Conservation (phyloP, 352 stramenopile genomes). For the Phytophthora chlamydospora region DNA sequence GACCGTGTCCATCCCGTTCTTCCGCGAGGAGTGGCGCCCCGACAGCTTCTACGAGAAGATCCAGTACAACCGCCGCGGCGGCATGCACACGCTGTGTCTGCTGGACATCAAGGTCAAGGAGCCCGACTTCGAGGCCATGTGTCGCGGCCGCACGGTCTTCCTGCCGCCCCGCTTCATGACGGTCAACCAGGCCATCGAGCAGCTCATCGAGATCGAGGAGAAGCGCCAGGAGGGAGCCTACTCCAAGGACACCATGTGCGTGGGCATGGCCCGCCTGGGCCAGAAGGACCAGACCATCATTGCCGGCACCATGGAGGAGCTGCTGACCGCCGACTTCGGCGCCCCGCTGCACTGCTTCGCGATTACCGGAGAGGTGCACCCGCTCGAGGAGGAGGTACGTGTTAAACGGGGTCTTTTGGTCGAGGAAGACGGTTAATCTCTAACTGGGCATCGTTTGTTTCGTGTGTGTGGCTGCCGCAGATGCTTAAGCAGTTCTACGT, state of each 20-base stretch:
- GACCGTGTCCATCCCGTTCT: slow-evolving; percentile 98
- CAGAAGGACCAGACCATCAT: slow-evolving; percentile 94
- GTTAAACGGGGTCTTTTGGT: not conserved
- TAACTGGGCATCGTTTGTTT: slow-evolving; percentile 6
- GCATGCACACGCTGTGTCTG: slow-evolving; percentile 98
- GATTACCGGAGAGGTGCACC: slow-evolving; percentile 95
- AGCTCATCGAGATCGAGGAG: slow-evolving; percentile 96
- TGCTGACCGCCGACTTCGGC: slow-evolving; percentile 95
- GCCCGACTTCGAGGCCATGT: slow-evolving; percentile 98
- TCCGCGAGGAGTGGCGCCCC: slow-evolving; percentile 95
- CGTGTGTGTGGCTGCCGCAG: slow-evolving; percentile 20
- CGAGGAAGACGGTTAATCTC: not conserved
- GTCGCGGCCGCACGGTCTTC: slow-evolving; percentile 91
- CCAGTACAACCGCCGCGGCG: slow-evolving; percentile 94
- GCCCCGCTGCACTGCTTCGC: slow-evolving; percentile 96
- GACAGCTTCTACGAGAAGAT: slow-evolving; percentile 99
- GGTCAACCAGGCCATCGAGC: slow-evolving; percentile 94
- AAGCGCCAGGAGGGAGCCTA: slow-evolving; percentile 90
- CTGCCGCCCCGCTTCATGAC: slow-evolving; percentile 98
- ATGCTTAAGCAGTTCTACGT: slow-evolving; percentile 73
- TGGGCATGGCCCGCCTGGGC: slow-evolving; percentile 96
- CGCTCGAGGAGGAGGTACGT: slow-evolving; percentile 95
- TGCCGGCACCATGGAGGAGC: slow-evolving; percentile 95
- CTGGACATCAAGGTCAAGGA: slow-evolving; percentile 99
- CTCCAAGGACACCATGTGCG: slow-evolving; percentile 74